phyloP scores from a whole-genome alignment of 139 green algal genomes.

The Coelastrella sp. region DNA sequence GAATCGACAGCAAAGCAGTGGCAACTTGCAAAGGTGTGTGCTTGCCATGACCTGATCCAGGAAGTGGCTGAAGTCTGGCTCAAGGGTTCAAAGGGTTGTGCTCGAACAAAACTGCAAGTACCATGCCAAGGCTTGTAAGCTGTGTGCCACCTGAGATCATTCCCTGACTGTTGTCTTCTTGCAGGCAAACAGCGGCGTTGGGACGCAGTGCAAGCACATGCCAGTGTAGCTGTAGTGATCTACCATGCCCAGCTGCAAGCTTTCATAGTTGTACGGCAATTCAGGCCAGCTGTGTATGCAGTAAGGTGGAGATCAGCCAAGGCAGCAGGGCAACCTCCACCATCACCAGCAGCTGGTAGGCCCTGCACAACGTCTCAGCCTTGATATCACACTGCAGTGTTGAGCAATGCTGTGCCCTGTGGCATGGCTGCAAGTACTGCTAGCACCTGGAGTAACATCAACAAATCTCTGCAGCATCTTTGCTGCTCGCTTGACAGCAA shows the following conservation, averaged over 20 bases:
- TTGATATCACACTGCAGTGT: too few relatives aligned
- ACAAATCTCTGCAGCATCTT: too few relatives aligned
- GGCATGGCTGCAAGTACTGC: too few relatives aligned
- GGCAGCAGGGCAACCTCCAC: not conserved
- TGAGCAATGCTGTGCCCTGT: too few relatives aligned
- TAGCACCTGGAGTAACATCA: too few relatives aligned
- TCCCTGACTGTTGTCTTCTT: not conserved
- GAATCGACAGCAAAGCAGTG: not conserved
- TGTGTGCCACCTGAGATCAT: not conserved
- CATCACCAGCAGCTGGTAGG: conserved; percentile 6
- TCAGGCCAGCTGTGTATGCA: conserved; percentile 29
- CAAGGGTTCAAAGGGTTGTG: too few relatives aligned
- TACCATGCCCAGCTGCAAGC: not conserved
- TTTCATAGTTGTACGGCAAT: conserved; percentile 28
- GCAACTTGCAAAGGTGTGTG: too few relatives aligned
- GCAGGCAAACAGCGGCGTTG: conserved; percentile 26
- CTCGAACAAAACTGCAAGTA: too few relatives aligned
- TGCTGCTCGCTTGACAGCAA: too few relatives aligned
- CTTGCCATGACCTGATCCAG: too few relatives aligned
- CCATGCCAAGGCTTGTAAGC: not conserved
- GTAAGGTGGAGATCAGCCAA: not conserved
- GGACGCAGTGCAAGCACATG: conserved; percentile 16
- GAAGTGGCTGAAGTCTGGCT: too few relatives aligned
- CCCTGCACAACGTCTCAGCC: too few relatives aligned
- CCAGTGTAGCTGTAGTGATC: not conserved